Evolutionary conservation across 345 rosid genomes (phyloP), one percentile per base, ranked within the genome.

Genomic region (Aquilaria malaccensis): DNA sequence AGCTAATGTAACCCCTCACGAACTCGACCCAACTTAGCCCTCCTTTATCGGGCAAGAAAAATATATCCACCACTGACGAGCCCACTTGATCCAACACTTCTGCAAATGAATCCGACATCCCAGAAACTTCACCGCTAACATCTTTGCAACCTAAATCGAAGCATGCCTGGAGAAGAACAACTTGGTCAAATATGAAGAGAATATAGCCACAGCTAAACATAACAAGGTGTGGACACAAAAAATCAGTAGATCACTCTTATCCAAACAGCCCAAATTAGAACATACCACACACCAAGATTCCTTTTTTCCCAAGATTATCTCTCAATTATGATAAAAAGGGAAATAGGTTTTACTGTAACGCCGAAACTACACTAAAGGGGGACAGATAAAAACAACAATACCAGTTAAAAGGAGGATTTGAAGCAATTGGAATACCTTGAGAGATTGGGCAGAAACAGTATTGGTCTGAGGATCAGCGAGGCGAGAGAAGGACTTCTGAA

Each of bases 21-120:
- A 89, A 86, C 63, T 83, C 95, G 37, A 81, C 59, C 99, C 96
- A 87, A 58, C 68, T 73, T 66, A 90, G 31, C 9, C 83, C 86
- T 56, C 75, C 92, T 59, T 83, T 74, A 6, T 71, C 79, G 29
- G 81, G 55, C 0, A 76, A 62, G 50, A 85, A 93, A 75, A 82
- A 84, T 12, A 80, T 33, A 52, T 90, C 96, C 11, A 82, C 84
- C 13, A 87, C 64, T 3, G 97, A 80, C n/a, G 77, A 49, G 47
- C 90, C 92, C 64, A 93, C n/a, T 55, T 81, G 76, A 65, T 73
- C 76, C 83, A 87, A 75, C 60, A 84, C 76, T 5, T 49, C 69
- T 1, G 66, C 63, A 60, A 87, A 80, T 9, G 79, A 80, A 43
- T 76, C 94, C 10, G 79, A 70, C 67, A 52, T 46, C 11, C 50